Evolutionary conservation across 495 filamentous ascomycete genomes (phyloP).

Genomic region (Penicillium daleae): DNA sequence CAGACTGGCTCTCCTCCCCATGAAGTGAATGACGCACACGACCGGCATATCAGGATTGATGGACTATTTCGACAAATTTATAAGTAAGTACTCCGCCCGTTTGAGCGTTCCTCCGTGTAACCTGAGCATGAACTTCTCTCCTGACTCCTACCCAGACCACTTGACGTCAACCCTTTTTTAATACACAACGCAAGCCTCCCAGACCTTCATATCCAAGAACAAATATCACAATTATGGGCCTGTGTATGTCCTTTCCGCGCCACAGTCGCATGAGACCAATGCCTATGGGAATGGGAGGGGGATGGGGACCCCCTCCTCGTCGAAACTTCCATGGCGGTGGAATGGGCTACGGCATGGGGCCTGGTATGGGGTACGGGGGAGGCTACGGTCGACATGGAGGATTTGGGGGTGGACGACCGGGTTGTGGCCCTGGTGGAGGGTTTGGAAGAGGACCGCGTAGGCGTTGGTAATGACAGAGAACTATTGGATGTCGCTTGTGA

Average conservation of each 20-base stretch:
- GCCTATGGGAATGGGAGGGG: constrained; percentile 11
- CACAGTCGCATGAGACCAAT: constrained; percentile 10
- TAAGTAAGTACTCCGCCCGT: background rate
- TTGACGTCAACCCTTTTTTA: background rate
- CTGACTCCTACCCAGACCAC: background rate
- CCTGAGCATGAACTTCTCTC: background rate
- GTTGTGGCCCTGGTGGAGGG: no score
- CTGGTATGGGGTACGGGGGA: constrained; percentile 12
- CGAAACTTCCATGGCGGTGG: constrained; percentile 15
- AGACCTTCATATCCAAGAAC: background rate
- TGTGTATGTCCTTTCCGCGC: constrained; percentile 26
- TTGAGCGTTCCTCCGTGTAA: background rate
- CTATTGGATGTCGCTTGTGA: no score
- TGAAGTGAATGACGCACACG: constrained; percentile 20
- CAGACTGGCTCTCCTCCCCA: background rate
- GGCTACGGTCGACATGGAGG: constrained; percentile 13
- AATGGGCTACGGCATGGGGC: constrained; percentile 15
- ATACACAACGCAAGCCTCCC: background rate
- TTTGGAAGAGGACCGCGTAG: constrained; percentile 14
- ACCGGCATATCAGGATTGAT: background rate
- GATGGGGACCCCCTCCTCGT: constrained; percentile 19
- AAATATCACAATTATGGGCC: constrained; percentile 13
- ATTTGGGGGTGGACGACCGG: no score
- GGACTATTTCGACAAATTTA: no score
- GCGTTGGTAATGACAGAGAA: background rate